phyloP scores from a whole-genome alignment of 2,329 filamentous ascomycete species.

The Drechslerella stenobrocha region DNA sequence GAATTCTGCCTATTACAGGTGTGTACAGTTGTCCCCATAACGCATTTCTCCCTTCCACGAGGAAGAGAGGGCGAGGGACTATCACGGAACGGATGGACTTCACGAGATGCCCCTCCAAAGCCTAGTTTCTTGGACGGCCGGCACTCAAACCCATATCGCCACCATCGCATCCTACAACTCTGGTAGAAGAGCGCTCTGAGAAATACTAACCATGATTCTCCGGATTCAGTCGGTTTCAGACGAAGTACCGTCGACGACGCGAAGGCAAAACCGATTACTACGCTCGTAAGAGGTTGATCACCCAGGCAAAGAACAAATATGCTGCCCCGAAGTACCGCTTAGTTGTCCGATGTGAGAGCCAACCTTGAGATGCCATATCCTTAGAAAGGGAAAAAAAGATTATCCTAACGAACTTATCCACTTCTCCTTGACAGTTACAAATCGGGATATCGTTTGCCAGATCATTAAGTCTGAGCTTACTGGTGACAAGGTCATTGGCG shows the following conservation, averaged over 20 bases:
- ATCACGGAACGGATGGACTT: constrained; percentile 9
- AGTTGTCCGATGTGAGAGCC: constrained; percentile 73
- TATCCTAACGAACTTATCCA: neutral
- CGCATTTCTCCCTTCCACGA: constrained; percentile 24
- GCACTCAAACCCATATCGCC: neutral
- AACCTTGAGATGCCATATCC: neutral
- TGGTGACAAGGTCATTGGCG: constrained; percentile 93
- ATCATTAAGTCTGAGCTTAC: constrained; percentile 94
- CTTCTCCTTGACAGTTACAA: constrained; percentile 23
- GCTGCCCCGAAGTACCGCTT: constrained; percentile 99
- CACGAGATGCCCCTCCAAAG: constrained; percentile 1
- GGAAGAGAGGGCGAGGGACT: constrained; percentile 49
- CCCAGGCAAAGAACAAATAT: constrained; percentile 99
- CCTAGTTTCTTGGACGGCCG: constrained; percentile 10
- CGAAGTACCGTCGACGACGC: constrained; percentile 98
- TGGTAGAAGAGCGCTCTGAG: constrained; percentile 16
- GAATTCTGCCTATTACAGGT: constrained; percentile 99
- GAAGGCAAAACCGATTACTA: constrained; percentile 99
- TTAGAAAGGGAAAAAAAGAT: neutral
- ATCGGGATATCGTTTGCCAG: constrained; percentile 83
- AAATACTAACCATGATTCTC: constrained; percentile 51
- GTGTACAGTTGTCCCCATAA: constrained; percentile 57
- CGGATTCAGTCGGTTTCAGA: constrained; percentile 85
- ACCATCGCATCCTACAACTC: neutral
- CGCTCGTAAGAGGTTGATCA: constrained; percentile 98